Conservation (phyloP, 495 filamentous ascomycete species). For the Pseudomonodictys pantanalensis region DNA sequence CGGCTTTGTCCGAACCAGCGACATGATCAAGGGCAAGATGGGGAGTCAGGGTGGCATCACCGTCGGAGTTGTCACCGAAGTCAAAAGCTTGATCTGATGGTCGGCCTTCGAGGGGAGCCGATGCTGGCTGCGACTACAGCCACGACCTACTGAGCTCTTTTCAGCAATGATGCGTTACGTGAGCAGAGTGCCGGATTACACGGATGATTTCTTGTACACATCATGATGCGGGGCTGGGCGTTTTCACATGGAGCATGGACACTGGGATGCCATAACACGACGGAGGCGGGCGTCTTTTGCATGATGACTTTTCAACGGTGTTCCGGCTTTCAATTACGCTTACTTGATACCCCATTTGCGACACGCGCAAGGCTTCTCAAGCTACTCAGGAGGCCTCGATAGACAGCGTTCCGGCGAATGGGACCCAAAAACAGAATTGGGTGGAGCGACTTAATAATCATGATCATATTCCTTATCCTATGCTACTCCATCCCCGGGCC, state of each 20-base stretch:
- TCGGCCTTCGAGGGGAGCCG: no score
- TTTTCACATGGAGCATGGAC: no score
- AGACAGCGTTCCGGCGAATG: conserved; percentile 4
- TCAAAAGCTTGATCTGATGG: no score
- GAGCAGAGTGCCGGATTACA: neutral
- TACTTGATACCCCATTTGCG: conserved; percentile 9
- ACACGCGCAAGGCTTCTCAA: conserved; percentile 8
- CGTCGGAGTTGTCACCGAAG: neutral
- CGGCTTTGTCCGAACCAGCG: conserved; percentile 38
- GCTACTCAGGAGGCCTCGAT: neutral
- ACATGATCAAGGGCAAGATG: conserved; percentile 38
- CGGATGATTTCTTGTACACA: neutral
- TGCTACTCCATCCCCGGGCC: conserved; percentile 2
- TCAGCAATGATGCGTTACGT: no score
- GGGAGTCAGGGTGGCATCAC: neutral
- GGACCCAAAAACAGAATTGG: conserved; percentile 17
- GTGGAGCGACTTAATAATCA: no score
- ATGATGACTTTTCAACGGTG: neutral
- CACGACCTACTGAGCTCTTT: no score
- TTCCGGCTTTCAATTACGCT: neutral
- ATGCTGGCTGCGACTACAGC: no score
- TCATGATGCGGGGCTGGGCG: no score
- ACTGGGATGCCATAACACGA: no score
- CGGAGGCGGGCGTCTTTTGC: neutral
- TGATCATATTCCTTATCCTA: neutral